Percentiles rank a stretch among this genome's conserved stretches.
phyloP scores from a whole-genome alignment of 2,329 filamentous ascomycete genomes.

The Myriangium duriaei region DNA sequence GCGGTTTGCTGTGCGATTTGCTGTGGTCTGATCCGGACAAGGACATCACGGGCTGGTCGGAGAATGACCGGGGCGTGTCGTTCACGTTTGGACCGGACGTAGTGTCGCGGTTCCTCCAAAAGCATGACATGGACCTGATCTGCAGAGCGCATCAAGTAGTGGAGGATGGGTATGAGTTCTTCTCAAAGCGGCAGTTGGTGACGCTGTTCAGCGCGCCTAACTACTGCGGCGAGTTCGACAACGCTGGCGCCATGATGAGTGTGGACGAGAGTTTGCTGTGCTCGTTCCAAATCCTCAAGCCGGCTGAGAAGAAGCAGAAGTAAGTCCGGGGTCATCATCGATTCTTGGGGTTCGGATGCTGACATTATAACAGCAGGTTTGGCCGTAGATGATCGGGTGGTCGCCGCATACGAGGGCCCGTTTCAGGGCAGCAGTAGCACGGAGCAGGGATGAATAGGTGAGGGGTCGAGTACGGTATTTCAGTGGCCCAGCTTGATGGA shows the following conservation, averaged over 20 bases:
- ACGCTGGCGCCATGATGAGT: conserved; percentile 99
- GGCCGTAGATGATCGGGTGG: conserved; percentile 12
- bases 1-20: conserved; percentile 90
- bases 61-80: conserved; percentile 96
- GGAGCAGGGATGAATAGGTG: background rate
- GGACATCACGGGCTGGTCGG: conserved; percentile 97
- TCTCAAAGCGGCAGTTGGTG: conserved; percentile 94
- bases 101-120: conserved; percentile 92
- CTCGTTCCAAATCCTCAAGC: conserved; percentile 99
- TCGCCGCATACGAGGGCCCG: background rate
- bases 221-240: conserved; percentile 99
- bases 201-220: conserved; percentile 97
- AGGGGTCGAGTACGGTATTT: background rate
- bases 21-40: conserved; percentile 99
- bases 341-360: background rate
- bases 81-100: conserved; percentile 98
- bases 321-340: conserved; percentile 54
- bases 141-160: conserved; percentile 98
- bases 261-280: conserved; percentile 96
- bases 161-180: conserved; percentile 98
- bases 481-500: background rate
- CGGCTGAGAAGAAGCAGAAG: conserved; percentile 99
- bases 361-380: conserved; percentile 11
- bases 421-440: too few species aligned
- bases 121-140: conserved; percentile 99